Evolutionary conservation across 768 basidiomycete species (phyloP), one percentile per base, ranked within the genome.

Genomic region (Tubosaeta brunneosetosa): DNA sequence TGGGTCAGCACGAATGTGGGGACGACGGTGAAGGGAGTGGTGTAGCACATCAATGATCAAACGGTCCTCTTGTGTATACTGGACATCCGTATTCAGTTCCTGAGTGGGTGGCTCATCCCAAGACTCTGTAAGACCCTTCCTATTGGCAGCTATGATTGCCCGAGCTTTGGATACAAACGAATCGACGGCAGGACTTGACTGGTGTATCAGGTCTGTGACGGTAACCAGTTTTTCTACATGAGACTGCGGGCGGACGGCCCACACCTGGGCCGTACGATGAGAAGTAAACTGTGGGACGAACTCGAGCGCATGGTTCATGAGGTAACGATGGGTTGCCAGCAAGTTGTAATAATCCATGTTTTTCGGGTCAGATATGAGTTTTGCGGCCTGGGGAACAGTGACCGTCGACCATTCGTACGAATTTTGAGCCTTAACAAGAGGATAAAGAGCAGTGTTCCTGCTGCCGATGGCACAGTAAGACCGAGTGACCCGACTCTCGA

Each of bases 231-330:
- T 76, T 25, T 77, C 61, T 3, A 88, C 71, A 33, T 89, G 78
- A 4, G 72, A 66, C 44, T 68, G 65, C 0, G 91, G 87, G 2
- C 91, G 83, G 29, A 93, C 79, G 40, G 73, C 59, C 68, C 91
- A 87, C 1, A 57, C 68, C 52, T 83, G 81, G 4, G 69, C 68
- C 19, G 67, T 55, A 25, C 78, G 66, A 62, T 85, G 85, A 25
- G 67, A 60, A 41, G 68, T 58, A 11, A 69, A 61, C 19, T 77
- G 68, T 4, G 83, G 77, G 16, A 83, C 64, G 58, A 84, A 94
- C 33, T 79, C 69, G 9, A 72, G 42, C 2, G 79, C 61, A 17
- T 77, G 62, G 7, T 71, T 65, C 77, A 91, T 82, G 57, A 94
- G 71, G 57, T 78, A 77, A 53, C 80, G 81, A 68, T 94, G 89